phyloP scores from a whole-genome alignment of 2,329 filamentous ascomycete genomes.

The Thielaviopsis ethacetica region DNA sequence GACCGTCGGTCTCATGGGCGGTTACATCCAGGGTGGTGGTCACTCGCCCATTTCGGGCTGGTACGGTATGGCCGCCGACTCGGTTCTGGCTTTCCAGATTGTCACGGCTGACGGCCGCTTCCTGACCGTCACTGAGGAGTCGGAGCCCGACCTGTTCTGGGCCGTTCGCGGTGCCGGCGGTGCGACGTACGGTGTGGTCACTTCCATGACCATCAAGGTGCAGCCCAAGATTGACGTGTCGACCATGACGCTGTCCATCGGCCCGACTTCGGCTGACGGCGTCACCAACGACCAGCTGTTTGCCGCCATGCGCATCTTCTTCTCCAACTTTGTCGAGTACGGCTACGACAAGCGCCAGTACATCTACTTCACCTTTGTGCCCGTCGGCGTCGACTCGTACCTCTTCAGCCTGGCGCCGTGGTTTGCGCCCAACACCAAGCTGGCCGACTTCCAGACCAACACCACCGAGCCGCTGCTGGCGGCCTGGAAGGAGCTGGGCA shows the following conservation, averaged over 20 bases:
- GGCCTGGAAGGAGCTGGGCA: slow-evolving; percentile 24
- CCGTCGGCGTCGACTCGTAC: slow-evolving; percentile 16
- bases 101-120: slow-evolving; percentile 29
- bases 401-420: slow-evolving; percentile 19
- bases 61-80: slow-evolving; percentile 31
- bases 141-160: slow-evolving; percentile 32
- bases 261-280: slow-evolving; percentile 20
- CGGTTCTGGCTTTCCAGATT: slow-evolving; percentile 30
- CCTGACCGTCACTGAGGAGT: slow-evolving; percentile 24
- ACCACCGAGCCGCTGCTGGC: slow-evolving; percentile 16
- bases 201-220: slow-evolving; percentile 22
- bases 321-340: slow-evolving; percentile 15
- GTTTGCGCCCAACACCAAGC: slow-evolving; percentile 16
- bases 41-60: slow-evolving; percentile 26
- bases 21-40: slow-evolving; percentile 40
- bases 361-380: slow-evolving; percentile 16
- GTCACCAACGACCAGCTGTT: slow-evolving; percentile 20
- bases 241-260: slow-evolving; percentile 18
- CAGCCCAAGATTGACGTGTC: slow-evolving; percentile 20
- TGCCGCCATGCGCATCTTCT: slow-evolving; percentile 22
- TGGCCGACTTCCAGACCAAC: slow-evolving; percentile 20
- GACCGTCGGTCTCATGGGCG: slow-evolving; percentile 37
- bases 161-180: slow-evolving; percentile 30
- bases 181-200: slow-evolving; percentile 28
- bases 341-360: slow-evolving; percentile 11